Evolutionary conservation across 1,284 basidiomycete species (phyloP), one percentile per base, ranked within the genome.

Genomic region (Rhodotorula sp.): DNA sequence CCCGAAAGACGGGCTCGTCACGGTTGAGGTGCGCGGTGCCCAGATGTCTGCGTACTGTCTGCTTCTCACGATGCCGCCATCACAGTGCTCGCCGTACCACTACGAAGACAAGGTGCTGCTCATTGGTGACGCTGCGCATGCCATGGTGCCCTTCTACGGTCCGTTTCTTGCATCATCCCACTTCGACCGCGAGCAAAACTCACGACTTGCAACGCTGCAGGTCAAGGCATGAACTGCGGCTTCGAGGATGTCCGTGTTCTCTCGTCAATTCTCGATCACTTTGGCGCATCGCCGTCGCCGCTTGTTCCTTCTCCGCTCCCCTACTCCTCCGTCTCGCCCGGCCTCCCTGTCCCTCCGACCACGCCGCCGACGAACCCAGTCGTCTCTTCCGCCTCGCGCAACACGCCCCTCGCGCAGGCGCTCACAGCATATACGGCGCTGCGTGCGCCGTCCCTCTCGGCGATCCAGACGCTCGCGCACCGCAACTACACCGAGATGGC

Each of bases 401-500:
- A 82, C 74, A 80, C 81, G 68, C 65, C 64, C 59, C 84, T 98
- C 71, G 86, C 85, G 74, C 81, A 81, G 69, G 92, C 91, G 23
- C 84, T 98, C 71, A 82, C 85, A 64, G 85, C 85, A 71, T 99
- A 98, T 82, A 90, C 93, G 49, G 85, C 87, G 72, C 88, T 85
- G 72, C 87, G 97, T 78, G 88, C 94, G 81, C 88, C 89, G 74
- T 96, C 98, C 84, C 86, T 98, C 56, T 84, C 90, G 65, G 92
- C 95, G 60, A 98, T 98, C 78, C 89, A 87, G 80, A 88, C 93
- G 79, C 86, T 99, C 56, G 96, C 96, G 4, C 91, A 95, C 88
- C 86, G 90, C 77, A 98, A 99, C 84, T 99, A 97, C 82, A 86
- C 89, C 78, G 95, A 97, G 83, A 98, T 99, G 96, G 88, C 93